These are phyloP conservation scores for Trichosporon ovoides DNA, from an alignment of 1,284 basidiomycete species.

Conservation along the genomic window DNA sequence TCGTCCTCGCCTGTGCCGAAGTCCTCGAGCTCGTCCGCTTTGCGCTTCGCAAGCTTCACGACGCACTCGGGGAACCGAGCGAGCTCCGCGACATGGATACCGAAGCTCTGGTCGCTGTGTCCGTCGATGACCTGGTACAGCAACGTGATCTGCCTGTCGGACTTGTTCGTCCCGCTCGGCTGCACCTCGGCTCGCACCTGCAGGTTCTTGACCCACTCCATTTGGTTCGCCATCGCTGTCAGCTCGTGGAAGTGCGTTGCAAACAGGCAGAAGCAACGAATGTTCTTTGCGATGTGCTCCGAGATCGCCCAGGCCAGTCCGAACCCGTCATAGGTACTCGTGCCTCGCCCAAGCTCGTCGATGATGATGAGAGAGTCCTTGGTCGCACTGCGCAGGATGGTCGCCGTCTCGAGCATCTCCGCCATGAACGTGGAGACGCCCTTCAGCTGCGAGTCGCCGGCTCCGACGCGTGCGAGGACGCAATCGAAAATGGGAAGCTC, in stretches of 20 bases:
- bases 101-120: slow-evolving; percentile 92
- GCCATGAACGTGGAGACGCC: slow-evolving; percentile 99
- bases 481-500: slow-evolving; percentile 91
- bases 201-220: slow-evolving; percentile 83
- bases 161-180: slow-evolving; percentile 48
- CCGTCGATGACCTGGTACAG: slow-evolving; percentile 95
- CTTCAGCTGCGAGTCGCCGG: slow-evolving; percentile 94
- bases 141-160: slow-evolving; percentile 82
- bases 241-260: slow-evolving; percentile 99
- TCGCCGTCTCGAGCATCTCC: slow-evolving; percentile 91
- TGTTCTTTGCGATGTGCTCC: slow-evolving; percentile 91
- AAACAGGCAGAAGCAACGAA: slow-evolving; percentile 90
- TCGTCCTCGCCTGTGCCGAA: slow-evolving; percentile 54
- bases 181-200: slow-evolving; percentile 93
- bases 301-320: slow-evolving; percentile 98
- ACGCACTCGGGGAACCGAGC: slow-evolving; percentile 95
- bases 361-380: slow-evolving; percentile 94
- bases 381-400: slow-evolving; percentile 88
- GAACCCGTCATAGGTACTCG: slow-evolving; percentile 97
- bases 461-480: slow-evolving; percentile 91
- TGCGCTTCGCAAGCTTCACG: slow-evolving; percentile 87
- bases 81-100: slow-evolving; percentile 94
- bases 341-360: slow-evolving; percentile 96
- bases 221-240: slow-evolving; percentile 80
- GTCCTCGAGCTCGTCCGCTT: slow-evolving; percentile 94